Evolutionary conservation across 352 stramenopile genomes (phyloP).

Genomic region (Globisporangium viniferum): DNA sequence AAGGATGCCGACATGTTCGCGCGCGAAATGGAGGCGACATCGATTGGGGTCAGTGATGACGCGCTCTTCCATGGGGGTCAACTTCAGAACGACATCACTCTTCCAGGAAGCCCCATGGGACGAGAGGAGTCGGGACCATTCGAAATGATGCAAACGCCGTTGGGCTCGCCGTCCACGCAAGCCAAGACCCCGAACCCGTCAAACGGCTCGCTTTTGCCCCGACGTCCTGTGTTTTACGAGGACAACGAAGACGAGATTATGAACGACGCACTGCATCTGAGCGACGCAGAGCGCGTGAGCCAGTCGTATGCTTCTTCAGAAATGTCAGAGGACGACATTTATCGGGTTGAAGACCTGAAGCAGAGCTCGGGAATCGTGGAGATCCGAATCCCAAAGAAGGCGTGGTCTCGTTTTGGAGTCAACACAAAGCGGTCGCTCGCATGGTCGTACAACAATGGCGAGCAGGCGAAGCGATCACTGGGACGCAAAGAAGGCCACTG

Average conservation of each 20-base stretch:
- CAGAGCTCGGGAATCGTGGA: conserved; percentile 57
- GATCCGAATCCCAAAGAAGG: conserved; percentile 83
- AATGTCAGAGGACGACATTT: conserved; percentile 37
- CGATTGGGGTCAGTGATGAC: conserved; percentile 58
- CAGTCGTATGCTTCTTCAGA: conserved; percentile 71
- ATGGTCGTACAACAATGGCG: conserved; percentile 74
- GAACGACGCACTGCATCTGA: conserved; percentile 45
- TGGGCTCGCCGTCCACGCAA: conserved; percentile 35
- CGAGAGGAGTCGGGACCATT: conserved; percentile 59
- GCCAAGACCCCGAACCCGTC: conserved; percentile 1
- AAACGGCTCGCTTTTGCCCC: conserved; percentile 30
- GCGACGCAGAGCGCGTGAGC: conserved; percentile 59
- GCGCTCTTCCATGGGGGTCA: conserved; percentile 32
- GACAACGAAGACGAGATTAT: conserved; percentile 42
- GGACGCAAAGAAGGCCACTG: conserved; percentile 74
- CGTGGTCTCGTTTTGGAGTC: conserved; percentile 70
- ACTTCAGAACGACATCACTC: conserved; percentile 27
- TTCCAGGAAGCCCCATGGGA: conserved; percentile 45
- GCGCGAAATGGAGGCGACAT: conserved; percentile 33
- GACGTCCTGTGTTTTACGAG: conserved; percentile 41
- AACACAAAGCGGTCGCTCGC: conserved; percentile 66
- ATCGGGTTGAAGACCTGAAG: conserved; percentile 26
- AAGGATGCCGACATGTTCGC: conserved; percentile 21
- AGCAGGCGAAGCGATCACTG: conserved; percentile 65
- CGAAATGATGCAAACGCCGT: conserved; percentile 61